A percentile compares a stretch with the other conserved stretches of the same genome.
Evolutionary conservation across 2,329 filamentous ascomycete species (phyloP).

Genomic region (Lasiodiplodia sp.): DNA sequence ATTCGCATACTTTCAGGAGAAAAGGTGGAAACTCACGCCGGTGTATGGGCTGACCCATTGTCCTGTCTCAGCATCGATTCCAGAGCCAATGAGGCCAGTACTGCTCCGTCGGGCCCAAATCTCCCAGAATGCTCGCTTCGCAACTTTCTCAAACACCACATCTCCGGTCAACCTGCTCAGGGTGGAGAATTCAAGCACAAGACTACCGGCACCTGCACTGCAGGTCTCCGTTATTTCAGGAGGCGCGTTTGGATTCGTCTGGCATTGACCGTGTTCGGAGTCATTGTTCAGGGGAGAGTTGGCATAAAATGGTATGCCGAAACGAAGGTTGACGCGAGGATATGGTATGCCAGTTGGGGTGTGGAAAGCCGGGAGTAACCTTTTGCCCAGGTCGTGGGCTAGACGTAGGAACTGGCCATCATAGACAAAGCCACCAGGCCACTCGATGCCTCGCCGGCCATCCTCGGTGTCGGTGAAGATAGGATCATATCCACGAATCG

Average conservation of each 20-base stretch:
- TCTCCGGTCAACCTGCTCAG: constrained; percentile 89
- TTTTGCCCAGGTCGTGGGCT: constrained; percentile 81
- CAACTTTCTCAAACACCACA: constrained; percentile 83
- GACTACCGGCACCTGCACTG: constrained; percentile 92
- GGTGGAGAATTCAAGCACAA: constrained; percentile 92
- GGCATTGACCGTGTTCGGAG: constrained; percentile 56
- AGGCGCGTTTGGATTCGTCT: constrained; percentile 51
- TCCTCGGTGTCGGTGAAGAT: constrained; percentile 43
- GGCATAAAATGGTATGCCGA: constrained; percentile 90
- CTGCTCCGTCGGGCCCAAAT: constrained; percentile 90
- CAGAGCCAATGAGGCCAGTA: constrained; percentile 87
- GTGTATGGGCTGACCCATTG: constrained; percentile 87
- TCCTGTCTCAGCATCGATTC: constrained; percentile 89
- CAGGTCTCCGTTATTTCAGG: constrained; percentile 93
- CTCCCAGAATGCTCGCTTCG: constrained; percentile 94
- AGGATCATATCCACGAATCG: constrained; percentile 79
- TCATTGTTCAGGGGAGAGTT: constrained; percentile 80
- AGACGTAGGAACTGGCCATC: constrained; percentile 90
- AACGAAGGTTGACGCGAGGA: constrained; percentile 87
- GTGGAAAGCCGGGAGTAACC: constrained; percentile 90
- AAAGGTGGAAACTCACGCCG: constrained; percentile 58
- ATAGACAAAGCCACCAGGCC: constrained; percentile 81
- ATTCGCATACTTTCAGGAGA: constrained; percentile 24
- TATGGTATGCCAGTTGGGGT: constrained; percentile 92
- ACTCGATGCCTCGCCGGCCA: constrained; percentile 61